Conservation (phyloP, 306 rosid species). For the Oxytropis ochrocephala region DNA sequence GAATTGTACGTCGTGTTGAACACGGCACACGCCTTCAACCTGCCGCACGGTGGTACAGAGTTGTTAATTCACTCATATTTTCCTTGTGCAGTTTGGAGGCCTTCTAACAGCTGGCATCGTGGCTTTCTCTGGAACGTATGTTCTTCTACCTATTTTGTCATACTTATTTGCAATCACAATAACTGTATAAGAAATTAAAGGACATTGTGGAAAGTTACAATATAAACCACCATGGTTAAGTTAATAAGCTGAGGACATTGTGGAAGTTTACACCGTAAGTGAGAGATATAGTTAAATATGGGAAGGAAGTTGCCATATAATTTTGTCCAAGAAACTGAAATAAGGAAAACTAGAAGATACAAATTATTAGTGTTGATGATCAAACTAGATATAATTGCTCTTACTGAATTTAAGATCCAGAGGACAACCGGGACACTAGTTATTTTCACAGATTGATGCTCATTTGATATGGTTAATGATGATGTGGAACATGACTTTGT, state of each 20-base stretch:
- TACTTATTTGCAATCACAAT: neutral
- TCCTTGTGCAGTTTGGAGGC: slow-evolving; percentile 73
- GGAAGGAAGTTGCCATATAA: neutral
- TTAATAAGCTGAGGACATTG: no score
- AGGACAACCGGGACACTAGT: neutral
- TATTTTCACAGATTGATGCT: neutral
- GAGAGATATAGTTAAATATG: neutral
- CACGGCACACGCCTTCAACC: no score
- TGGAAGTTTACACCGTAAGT: no score
- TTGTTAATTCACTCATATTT: neutral
- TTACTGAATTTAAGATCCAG: neutral
- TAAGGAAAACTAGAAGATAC: neutral
- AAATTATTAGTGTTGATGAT: neutral
- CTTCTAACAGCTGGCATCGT: slow-evolving; percentile 77
- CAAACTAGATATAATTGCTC: no score
- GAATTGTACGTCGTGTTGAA: no score
- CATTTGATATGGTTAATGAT: neutral
- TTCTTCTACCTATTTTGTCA: neutral
- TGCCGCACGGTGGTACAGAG: no score
- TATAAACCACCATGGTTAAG: no score
- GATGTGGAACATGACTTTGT: neutral
- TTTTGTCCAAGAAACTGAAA: neutral
- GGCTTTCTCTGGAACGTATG: slow-evolving; percentile 94
- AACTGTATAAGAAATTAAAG: neutral
- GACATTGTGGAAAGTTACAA: neutral